Conservation (phyloP, 306 rosid species). For the Begonia peltatifolia region DNA sequence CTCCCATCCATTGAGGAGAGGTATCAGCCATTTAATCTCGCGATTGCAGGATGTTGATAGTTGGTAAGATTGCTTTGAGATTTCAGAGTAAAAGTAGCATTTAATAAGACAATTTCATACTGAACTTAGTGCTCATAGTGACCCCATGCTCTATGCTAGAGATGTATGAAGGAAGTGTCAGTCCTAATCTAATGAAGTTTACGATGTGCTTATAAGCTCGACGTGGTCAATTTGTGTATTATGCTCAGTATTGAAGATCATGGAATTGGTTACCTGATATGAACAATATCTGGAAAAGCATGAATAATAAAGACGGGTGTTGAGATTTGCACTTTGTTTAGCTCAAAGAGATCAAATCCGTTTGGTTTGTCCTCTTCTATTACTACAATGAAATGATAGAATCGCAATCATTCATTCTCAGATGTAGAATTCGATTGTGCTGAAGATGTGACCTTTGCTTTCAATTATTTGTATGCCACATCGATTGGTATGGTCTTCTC, state of each 20-base stretch:
- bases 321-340: constrained; percentile 1
- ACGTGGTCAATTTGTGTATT: constrained; percentile 11
- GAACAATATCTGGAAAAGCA: neutral
- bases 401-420: too few relatives aligned
- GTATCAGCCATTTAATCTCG: constrained; percentile 76
- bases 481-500: too few relatives aligned
- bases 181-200: constrained; percentile 10
- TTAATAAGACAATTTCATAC: constrained; percentile 46
- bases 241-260: constrained; percentile 13
- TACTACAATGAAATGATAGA: neutral
- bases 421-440: too few relatives aligned
- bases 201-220: constrained; percentile 23
- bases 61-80: constrained; percentile 99
- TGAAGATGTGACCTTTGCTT: too few relatives aligned
- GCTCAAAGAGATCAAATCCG: neutral
- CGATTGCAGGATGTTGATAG: constrained; percentile 88
- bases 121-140: constrained; percentile 64
- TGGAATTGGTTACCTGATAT: constrained; percentile 22
- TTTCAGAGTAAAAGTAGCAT: constrained; percentile 60
- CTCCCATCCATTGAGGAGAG: constrained; percentile 82
- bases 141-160: constrained; percentile 35
- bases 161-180: neutral
- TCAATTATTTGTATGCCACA: too few relatives aligned
- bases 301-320: constrained; percentile 12
- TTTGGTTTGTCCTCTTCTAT: too few relatives aligned